These are phyloP conservation scores for Phytophthora kernoviae DNA, from an alignment of 352 stramenopile species.

Conservation along the genomic window DNA sequence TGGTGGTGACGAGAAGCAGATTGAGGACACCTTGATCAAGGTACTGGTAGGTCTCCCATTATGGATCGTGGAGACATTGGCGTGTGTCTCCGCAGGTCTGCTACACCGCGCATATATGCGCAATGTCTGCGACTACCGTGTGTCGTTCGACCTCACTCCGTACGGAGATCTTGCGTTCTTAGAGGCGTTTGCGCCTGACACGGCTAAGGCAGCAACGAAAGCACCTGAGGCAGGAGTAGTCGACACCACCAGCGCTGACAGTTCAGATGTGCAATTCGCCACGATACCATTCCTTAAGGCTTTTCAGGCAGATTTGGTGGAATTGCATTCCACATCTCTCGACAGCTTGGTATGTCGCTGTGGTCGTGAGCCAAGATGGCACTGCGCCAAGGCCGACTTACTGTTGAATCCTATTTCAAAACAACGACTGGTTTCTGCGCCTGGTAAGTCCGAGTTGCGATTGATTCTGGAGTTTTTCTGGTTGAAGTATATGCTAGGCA, in stretches of 20 bases:
- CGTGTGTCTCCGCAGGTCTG: constrained; percentile 68
- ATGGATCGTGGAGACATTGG: constrained; percentile 70
- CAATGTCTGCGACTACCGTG: constrained; percentile 78
- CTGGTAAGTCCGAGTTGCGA: constrained; percentile 37
- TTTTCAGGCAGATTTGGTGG: constrained; percentile 62
- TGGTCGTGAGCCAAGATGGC: constrained; percentile 78
- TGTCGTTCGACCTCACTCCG: constrained; percentile 81
- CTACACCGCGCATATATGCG: constrained; percentile 71
- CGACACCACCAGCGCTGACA: constrained; percentile 11
- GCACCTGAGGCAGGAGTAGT: constrained; percentile 20
- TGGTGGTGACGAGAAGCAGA: constrained; percentile 9
- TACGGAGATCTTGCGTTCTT: constrained; percentile 83
- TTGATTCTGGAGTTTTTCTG: not conserved
- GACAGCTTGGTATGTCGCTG: constrained; percentile 59
- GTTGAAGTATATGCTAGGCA: not conserved
- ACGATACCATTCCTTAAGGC: constrained; percentile 61
- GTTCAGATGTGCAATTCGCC: constrained; percentile 26
- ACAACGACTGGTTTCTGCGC: constrained; percentile 63
- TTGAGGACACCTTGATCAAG: constrained; percentile 29
- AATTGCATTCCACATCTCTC: constrained; percentile 57
- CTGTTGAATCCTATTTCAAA: constrained; percentile 73
- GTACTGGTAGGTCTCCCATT: constrained; percentile 62
- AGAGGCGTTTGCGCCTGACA: constrained; percentile 70
- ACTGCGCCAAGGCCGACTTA: constrained; percentile 74
- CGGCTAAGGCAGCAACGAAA: constrained; percentile 11